Evolutionary conservation across 148 eudicot genomes (phyloP), one percentile per base, ranked within the genome.

Genomic region (Pharnaceum exiguum): DNA sequence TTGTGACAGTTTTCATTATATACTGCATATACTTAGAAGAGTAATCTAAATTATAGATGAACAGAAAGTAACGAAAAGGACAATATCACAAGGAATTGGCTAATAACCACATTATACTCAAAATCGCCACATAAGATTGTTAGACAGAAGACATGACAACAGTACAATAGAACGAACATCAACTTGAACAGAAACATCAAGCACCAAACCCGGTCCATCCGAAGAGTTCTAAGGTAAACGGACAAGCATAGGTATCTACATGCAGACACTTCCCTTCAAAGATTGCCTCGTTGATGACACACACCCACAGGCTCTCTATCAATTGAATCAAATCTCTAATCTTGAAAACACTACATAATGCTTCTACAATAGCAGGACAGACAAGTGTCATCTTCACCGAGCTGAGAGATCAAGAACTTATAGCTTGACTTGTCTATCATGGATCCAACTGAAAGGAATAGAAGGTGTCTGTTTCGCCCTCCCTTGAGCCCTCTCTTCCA

Each of bases 401-500:
- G n/a, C n/a, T n/a, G n/a, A n/a, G n/a, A 31, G 26, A 13, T 31
- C 22, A 18, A 31, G 16, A 21, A 19, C 26, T 72, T 49, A 78
- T 52, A 75, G 70, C 46, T 64, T 55, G 43, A 78, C 79, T 49
- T 71, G 50, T 53, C 72, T 59, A 24, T 74, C 78, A 53, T 37
- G 74, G 22, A 82, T 63, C 88, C 84, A 79, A 50, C 88, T 77
- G 51, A 79, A 79, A 10, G 79, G 77, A 27, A 71, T 24, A 24
- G 30, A 13, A 4, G 71, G 60, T 30, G 44, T 71, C 28, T 66
- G 16, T 47, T 76, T 79, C 7, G 74, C 76, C 67, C 84, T 46
- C 2, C 39, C 62, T 53, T 40, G 66, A 62, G 82, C 75, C 52
- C 84, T 59, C 68, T 82, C 80, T 33, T 69, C 79, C 5, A 82